Conservation (phyloP, 2,329 filamentous ascomycete genomes). For the Alternaria panax region DNA sequence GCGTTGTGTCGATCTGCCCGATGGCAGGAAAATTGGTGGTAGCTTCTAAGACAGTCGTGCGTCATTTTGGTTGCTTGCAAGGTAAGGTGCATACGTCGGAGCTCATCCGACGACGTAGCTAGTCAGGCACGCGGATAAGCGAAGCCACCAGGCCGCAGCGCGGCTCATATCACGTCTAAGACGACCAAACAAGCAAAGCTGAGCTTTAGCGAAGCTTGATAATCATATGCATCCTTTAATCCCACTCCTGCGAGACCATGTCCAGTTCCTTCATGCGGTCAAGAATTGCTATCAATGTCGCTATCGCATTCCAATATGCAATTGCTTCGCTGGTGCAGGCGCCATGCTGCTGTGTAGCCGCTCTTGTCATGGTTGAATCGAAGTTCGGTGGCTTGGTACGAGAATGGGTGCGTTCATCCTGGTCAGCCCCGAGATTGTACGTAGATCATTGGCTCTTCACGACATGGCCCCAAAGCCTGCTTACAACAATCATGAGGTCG, state of each 20-base stretch:
- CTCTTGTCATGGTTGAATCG: background rate
- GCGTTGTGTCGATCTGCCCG: background rate
- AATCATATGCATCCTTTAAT: background rate
- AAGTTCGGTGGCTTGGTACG: background rate
- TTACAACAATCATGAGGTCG: constrained; percentile 1
- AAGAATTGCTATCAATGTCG: background rate
- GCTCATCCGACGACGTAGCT: background rate
- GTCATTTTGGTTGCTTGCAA: background rate
- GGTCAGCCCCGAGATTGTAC: constrained; percentile 2
- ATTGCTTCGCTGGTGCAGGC: background rate
- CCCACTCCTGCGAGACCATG: background rate
- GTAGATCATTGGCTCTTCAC: background rate
- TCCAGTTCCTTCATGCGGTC: background rate
- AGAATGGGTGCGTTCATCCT: background rate
- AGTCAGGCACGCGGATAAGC: background rate
- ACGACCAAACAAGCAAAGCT: constrained; percentile 5
- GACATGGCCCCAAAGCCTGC: background rate
- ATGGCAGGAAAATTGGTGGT: background rate
- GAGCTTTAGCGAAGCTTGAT: constrained; percentile 6
- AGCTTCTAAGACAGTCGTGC: background rate
- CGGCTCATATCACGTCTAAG: background rate
- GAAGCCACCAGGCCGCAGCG: background rate
- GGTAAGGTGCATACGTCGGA: background rate
- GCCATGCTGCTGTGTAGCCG: background rate
- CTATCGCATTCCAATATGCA: background rate